phyloP scores from a whole-genome alignment of 2,329 filamentous ascomycete genomes.

The Coniochaeta pulveracea region DNA sequence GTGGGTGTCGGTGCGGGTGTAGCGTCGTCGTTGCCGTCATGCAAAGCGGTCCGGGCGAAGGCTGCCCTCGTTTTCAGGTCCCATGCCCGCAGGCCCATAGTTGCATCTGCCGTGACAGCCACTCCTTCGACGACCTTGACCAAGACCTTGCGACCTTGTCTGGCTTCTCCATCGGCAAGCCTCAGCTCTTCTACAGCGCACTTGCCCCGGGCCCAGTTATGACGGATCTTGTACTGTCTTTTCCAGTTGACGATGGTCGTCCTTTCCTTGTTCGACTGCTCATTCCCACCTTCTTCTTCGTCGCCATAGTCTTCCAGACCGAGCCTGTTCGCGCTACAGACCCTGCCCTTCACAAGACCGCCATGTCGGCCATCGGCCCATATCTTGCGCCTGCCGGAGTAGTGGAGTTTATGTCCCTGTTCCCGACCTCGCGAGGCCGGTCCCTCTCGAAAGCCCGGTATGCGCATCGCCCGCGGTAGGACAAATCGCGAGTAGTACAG shows the following conservation, averaged over 20 bases:
- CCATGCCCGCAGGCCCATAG: slow-evolving; percentile 68
- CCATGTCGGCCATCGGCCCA: slow-evolving; percentile 34
- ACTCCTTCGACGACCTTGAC: slow-evolving; percentile 69
- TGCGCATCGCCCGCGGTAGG: slow-evolving; percentile 63
- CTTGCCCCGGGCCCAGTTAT: slow-evolving; percentile 82
- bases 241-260: slow-evolving; percentile 72
- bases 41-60: slow-evolving; percentile 37
- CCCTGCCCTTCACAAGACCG: slow-evolving; percentile 19
- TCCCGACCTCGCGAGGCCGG: slow-evolving; percentile 20
- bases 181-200: slow-evolving; percentile 70
- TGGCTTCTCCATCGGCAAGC: slow-evolving; percentile 17
- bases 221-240: slow-evolving; percentile 71
- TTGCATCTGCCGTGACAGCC: slow-evolving; percentile 63
- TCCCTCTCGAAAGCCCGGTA: slow-evolving; percentile 50
- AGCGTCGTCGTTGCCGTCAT: slow-evolving; percentile 8
- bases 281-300: slow-evolving; percentile 25
- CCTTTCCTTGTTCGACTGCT: too few relatives aligned
- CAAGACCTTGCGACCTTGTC: slow-evolving; percentile 44
- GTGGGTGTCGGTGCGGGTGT: slow-evolving; percentile 32
- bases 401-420: slow-evolving; percentile 27
- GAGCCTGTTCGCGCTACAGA: slow-evolving; percentile 30
- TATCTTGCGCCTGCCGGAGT: slow-evolving; percentile 28
- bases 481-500: slow-evolving; percentile 85
- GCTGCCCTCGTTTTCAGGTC: slow-evolving; percentile 52
- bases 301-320: background rate